Evolutionary conservation across 2,329 filamentous ascomycete species (phyloP).

Genomic region (Verticillium isaacii): DNA sequence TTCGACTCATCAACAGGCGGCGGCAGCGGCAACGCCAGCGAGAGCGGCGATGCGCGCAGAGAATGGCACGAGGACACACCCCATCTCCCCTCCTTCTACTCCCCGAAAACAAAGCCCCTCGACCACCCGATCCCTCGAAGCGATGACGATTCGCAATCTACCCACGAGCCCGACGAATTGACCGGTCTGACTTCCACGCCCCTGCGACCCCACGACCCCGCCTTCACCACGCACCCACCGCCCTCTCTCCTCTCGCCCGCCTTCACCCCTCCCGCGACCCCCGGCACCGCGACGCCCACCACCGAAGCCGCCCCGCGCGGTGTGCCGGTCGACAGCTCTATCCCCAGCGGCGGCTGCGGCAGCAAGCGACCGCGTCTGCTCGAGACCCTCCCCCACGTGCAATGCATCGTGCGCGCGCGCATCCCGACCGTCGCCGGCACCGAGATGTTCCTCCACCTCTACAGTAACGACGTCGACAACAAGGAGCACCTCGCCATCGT

Average conservation of each 20-base stretch:
- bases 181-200: neutral
- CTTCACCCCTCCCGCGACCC: constrained; percentile 69
- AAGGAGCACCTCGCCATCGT: constrained; percentile 98
- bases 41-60: constrained; percentile 9
- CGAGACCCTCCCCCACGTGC: constrained; percentile 73
- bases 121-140: constrained; percentile 12
- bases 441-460: constrained; percentile 96
- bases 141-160: constrained; percentile 6
- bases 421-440: constrained; percentile 89
- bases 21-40: neutral
- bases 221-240: constrained; percentile 24
- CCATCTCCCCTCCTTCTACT: constrained; percentile 43
- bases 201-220: constrained; percentile 8
- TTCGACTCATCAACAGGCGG: constrained; percentile 17
- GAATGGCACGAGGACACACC: constrained; percentile 24
- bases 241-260: constrained; percentile 80
- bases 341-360: constrained; percentile 54
- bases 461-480: constrained; percentile 85
- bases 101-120: constrained; percentile 29
- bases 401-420: constrained; percentile 87
- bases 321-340: constrained; percentile 56
- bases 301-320: constrained; percentile 38
- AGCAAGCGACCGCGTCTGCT: constrained; percentile 67
- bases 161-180: constrained; percentile 5
- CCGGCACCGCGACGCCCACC: constrained; percentile 51